These are phyloP conservation scores for Aureobasidium lini DNA, from an alignment of 2,329 filamentous ascomycete genomes.

Conservation along the genomic window DNA sequence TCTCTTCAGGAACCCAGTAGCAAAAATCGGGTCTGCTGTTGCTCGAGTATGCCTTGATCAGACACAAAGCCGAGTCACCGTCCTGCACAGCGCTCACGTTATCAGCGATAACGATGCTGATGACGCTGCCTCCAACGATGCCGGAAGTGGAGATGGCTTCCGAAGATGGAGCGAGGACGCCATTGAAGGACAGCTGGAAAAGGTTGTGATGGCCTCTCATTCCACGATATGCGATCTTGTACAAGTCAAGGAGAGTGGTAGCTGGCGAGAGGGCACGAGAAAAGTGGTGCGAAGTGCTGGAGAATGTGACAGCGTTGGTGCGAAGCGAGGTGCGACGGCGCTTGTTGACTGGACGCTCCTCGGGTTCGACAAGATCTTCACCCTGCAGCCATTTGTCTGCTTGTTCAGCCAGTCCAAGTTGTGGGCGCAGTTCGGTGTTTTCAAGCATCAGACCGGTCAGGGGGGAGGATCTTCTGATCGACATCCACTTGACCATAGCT, in stretches of 20 bases:
- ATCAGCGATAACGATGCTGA: slow-evolving; percentile 17
- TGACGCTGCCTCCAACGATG: slow-evolving; percentile 13
- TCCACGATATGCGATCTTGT: slow-evolving; percentile 24
- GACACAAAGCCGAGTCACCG: neutral
- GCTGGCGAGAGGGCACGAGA: slow-evolving; percentile 4
- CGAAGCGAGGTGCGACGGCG: neutral
- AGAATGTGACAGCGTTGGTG: slow-evolving; percentile 15
- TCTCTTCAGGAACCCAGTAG: slow-evolving; percentile 22
- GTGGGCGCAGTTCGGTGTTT: slow-evolving; percentile 19
- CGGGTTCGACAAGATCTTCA: slow-evolving; percentile 6
- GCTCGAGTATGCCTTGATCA: slow-evolving; percentile 19
- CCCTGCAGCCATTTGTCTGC: slow-evolving; percentile 22
- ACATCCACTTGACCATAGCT: slow-evolving; percentile 30
- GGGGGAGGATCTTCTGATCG: slow-evolving; percentile 26
- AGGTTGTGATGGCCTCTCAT: slow-evolving; percentile 21
- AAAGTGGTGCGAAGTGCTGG: slow-evolving; percentile 18
- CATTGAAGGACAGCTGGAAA: slow-evolving; percentile 22
- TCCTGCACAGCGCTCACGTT: slow-evolving; percentile 5
- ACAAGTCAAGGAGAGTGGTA: slow-evolving; percentile 19
- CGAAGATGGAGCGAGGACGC: neutral
- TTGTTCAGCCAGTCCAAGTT: slow-evolving; percentile 20
- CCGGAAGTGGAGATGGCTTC: neutral
- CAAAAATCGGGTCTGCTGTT: slow-evolving; percentile 13
- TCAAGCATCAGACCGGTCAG: slow-evolving; percentile 24
- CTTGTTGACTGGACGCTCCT: neutral